These are phyloP conservation scores for Cylindrotheca closterium DNA, from an alignment of 108 stramenopile genomes.

Conservation along the genomic window DNA sequence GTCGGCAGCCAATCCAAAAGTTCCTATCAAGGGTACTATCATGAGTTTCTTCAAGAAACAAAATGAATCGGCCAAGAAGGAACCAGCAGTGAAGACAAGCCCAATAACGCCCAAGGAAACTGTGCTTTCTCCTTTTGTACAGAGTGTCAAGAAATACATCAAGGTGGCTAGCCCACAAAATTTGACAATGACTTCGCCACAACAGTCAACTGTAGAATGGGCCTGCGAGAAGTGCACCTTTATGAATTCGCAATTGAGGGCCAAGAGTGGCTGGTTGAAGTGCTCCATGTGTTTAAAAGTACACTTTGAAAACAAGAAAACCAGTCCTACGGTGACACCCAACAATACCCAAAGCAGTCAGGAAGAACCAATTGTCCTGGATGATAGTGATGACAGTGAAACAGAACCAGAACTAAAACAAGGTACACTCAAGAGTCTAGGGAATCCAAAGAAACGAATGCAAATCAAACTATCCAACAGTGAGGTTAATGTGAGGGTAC, in stretches of 20 bases:
- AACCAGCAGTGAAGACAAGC: neutral
- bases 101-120: neutral
- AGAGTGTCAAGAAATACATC: no score
- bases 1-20: neutral
- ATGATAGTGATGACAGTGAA: neutral
- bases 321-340: neutral
- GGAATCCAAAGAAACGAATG: no score
- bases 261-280: neutral
- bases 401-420: no score
- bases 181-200: no score
- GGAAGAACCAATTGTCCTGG: neutral
- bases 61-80: constrained; percentile 5
- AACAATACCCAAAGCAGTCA: neutral
- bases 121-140: neutral
- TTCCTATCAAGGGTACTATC: constrained; percentile 28
- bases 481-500: no score
- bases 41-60: constrained; percentile 32
- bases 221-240: constrained; percentile 38
- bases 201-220: no score
- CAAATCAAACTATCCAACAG: no score
- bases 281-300: constrained; percentile 27
- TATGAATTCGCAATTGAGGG: constrained; percentile 9
- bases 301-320: neutral
- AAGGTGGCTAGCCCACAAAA: neutral
- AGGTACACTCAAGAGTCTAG: no score